phyloP scores from a whole-genome alignment of 495 filamentous ascomycete species.

The Penicillium subrubescens region DNA sequence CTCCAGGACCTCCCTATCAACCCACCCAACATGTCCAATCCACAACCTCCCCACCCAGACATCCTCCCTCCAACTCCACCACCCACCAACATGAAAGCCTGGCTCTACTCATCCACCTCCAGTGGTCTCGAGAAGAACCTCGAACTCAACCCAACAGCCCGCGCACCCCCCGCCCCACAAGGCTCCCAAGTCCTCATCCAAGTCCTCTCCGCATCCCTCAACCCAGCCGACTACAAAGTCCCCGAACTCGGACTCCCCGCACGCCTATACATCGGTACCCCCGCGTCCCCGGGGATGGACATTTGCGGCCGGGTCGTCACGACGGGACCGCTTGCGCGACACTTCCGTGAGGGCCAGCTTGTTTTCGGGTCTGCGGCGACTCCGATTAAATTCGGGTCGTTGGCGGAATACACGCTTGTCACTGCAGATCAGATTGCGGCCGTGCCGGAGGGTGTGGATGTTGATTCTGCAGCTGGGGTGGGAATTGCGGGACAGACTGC shows the following conservation, averaged over 20 bases:
- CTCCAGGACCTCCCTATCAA: background rate
- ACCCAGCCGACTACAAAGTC: constrained; percentile 73
- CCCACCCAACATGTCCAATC: background rate
- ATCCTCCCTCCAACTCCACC: constrained; percentile 2
- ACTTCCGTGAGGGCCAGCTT: constrained; percentile 51
- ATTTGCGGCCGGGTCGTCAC: constrained; percentile 62
- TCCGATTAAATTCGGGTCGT: constrained; percentile 49
- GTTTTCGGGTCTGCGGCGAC: constrained; percentile 56
- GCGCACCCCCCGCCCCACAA: constrained; percentile 41
- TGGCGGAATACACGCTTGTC: constrained; percentile 54
- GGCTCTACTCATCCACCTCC: constrained; percentile 57
- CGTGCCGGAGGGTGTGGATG: constrained; percentile 54
- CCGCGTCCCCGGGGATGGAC: constrained; percentile 63
- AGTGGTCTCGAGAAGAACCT: constrained; percentile 61
- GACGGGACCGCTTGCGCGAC: constrained; percentile 32
- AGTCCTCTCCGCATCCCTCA: constrained; percentile 58
- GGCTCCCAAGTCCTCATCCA: constrained; percentile 56
- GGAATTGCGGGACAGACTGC: constrained; percentile 60
- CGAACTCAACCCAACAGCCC: constrained; percentile 43
- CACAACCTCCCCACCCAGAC: background rate
- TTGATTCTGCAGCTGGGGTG: constrained; percentile 53
- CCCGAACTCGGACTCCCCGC: constrained; percentile 53
- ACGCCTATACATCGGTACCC: constrained; percentile 44
- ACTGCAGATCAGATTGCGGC: constrained; percentile 25
- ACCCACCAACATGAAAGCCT: constrained; percentile 59